Conservation (phyloP, 75 land plant species). For the Selaginella moellendorffii region DNA sequence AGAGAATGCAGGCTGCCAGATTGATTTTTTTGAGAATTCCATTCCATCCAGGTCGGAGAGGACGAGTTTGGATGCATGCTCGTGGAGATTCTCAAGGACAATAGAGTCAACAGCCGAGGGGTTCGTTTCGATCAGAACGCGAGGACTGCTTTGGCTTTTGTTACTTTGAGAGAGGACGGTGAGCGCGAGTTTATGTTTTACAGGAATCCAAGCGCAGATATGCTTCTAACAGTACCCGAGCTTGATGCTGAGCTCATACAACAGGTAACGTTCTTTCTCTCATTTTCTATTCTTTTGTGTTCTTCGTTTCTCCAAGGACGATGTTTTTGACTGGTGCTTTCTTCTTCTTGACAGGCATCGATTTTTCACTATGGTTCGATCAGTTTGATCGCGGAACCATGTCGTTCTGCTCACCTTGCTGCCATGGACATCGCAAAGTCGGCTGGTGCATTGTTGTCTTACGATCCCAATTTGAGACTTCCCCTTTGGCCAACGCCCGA, state of each 20-base stretch:
- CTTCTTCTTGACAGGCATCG: too few relatives aligned
- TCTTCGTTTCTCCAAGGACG: too few relatives aligned
- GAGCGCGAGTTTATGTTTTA: slow-evolving; percentile 71
- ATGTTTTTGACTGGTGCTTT: too few relatives aligned
- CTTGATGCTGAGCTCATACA: background rate
- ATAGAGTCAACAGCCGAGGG: slow-evolving; percentile 25
- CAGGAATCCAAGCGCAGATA: slow-evolving; percentile 37
- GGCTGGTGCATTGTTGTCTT: slow-evolving; percentile 40
- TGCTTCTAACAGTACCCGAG: slow-evolving; percentile 18
- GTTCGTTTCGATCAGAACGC: slow-evolving; percentile 31
- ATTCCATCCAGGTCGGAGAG: slow-evolving; percentile 50
- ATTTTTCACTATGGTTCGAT: too few relatives aligned
- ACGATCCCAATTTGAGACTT: too few relatives aligned
- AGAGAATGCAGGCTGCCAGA: too few relatives aligned
- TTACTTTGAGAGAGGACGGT: slow-evolving; percentile 35
- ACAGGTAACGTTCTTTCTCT: background rate
- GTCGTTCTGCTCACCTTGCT: slow-evolving; percentile 50
- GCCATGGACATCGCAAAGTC: slow-evolving; percentile 48
- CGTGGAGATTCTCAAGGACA: slow-evolving; percentile 24
- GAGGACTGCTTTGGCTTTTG: slow-evolving; percentile 41
- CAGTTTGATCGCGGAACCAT: slow-evolving; percentile 58
- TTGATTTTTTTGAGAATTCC: too few relatives aligned
- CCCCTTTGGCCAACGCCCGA: background rate
- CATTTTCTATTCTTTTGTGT: background rate
- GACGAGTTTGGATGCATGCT: slow-evolving; percentile 54